These are phyloP conservation scores for Alternaria metachromatica DNA, from an alignment of 2,329 filamentous ascomycete genomes.

Conservation along the genomic window DNA sequence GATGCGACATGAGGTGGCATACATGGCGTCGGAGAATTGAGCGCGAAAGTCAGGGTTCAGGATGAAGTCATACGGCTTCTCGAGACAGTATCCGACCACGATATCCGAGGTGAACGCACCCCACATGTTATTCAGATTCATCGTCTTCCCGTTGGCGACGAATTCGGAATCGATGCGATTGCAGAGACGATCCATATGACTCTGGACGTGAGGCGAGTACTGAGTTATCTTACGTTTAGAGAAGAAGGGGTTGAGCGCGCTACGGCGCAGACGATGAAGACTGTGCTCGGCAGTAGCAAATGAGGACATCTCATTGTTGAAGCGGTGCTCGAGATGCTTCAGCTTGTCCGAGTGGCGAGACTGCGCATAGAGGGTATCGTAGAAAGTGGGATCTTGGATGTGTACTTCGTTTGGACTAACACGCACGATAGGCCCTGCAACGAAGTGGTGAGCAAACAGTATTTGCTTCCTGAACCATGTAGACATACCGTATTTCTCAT, in stretches of 20 bases:
- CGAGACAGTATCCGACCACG: neutral
- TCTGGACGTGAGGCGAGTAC: neutral
- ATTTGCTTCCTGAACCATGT: neutral
- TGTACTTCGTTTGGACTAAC: constrained; percentile 9
- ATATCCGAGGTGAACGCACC: neutral
- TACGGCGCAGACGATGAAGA: constrained; percentile 3
- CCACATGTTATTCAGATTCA: neutral
- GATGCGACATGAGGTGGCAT: neutral
- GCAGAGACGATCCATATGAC: neutral
- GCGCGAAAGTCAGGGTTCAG: neutral
- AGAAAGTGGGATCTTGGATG: neutral
- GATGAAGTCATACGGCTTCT: neutral
- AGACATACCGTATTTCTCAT: neutral
- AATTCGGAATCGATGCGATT: neutral
- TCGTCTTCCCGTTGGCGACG: neutral
- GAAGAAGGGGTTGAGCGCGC: constrained; percentile 32
- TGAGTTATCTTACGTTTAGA: neutral
- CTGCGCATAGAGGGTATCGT: neutral
- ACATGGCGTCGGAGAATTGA: neutral
- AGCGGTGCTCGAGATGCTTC: neutral
- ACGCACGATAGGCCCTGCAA: constrained; percentile 6
- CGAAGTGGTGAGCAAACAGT: neutral
- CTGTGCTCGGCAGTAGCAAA: constrained; percentile 1
- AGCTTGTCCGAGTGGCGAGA: neutral
- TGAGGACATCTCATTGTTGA: constrained; percentile 1